Evolutionary conservation across 306 rosid genomes (phyloP).

Genomic region (Castanea sativa): DNA sequence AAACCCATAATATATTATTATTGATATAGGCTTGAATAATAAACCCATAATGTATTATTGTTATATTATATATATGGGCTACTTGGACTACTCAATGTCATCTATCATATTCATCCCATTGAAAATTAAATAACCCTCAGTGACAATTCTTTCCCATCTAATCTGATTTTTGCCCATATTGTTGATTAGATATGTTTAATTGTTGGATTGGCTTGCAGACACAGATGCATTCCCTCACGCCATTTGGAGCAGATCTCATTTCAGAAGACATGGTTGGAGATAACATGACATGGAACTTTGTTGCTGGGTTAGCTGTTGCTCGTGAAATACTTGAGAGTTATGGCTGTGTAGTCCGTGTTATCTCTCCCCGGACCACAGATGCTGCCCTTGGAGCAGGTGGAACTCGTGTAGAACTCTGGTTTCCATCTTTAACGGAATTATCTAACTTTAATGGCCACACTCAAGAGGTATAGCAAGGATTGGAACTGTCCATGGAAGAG

Average conservation of each 20-base stretch:
- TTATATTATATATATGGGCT: too few species aligned
- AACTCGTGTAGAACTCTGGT: conserved; percentile 92
- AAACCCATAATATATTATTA: too few species aligned
- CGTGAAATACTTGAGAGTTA: conserved; percentile 92
- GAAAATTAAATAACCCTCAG: too few species aligned
- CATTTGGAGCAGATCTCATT: conserved; percentile 75
- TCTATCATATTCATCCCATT: too few species aligned
- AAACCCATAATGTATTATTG: too few species aligned
- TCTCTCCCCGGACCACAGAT: conserved; percentile 72
- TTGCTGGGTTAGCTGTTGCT: conserved; percentile 88
- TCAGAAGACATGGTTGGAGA: conserved; percentile 76
- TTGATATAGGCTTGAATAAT: too few species aligned
- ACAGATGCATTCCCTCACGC: conserved; percentile 81
- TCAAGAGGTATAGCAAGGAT: conserved; percentile 36
- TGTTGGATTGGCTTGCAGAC: conserved; percentile 59
- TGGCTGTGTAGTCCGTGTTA: conserved; percentile 85
- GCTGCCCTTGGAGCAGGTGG: conserved; percentile 95
- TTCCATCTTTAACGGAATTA: conserved; percentile 50
- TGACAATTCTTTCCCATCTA: background rate
- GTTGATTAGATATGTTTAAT: background rate
- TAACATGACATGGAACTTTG: conserved; percentile 96
- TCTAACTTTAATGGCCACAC: conserved; percentile 44
- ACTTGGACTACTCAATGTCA: too few species aligned
- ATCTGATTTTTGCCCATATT: background rate
- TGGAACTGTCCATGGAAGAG: conserved; percentile 13